Evolutionary conservation across 1,139 yeast species (phyloP), one percentile per base, ranked within the genome.

Genomic region (Taiozyma sp.): DNA sequence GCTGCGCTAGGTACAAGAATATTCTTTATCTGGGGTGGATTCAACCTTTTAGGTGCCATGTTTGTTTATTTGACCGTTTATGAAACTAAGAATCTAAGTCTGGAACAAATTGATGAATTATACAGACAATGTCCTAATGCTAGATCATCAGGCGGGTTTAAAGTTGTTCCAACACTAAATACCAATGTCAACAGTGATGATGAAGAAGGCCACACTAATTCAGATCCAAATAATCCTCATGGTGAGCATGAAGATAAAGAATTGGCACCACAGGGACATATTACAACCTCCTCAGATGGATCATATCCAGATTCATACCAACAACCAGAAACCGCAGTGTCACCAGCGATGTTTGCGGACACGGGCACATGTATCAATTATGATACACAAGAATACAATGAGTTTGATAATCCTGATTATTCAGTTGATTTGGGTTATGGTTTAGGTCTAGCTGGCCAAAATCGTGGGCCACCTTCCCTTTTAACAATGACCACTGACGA

Each of bases 11-110:
- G 89, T 1, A 75, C 83, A 41, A 83, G 78, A 58, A 85, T 86
- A 42, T 85, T 85, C 67, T 85, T 84, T 66, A 72, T 86, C 49
- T 86, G 93, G 93, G 91, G 91, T 28, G 80, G 87, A 1, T 71
- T 81, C 53, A 84, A 83, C 68, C 71, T 81, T 44, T 68, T 80
- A 57, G 83, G 88, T 32, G 71, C 80, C 47, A 64, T 83, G 60
- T 81, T 80, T 34, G 69, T 76, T 47, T 85, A 78, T 70, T 77
- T 83, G 59, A 73, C 79, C 52, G 86, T 86, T 50, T 84, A 80
- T 58, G 95, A 87, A 68, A 86, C 95, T 34, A 83, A 82, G 68
- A 91, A 91, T 30, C 71, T 85, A 51, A 75, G 85, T 14, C 73
- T 87, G 64, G 95, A 87, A 68, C 88, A 85, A 59, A 85, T 86